Base-by-base conservation (phyloP, 2,329 filamentous ascomycete genomes). In the Drechslerella stenobrocha region DNA sequence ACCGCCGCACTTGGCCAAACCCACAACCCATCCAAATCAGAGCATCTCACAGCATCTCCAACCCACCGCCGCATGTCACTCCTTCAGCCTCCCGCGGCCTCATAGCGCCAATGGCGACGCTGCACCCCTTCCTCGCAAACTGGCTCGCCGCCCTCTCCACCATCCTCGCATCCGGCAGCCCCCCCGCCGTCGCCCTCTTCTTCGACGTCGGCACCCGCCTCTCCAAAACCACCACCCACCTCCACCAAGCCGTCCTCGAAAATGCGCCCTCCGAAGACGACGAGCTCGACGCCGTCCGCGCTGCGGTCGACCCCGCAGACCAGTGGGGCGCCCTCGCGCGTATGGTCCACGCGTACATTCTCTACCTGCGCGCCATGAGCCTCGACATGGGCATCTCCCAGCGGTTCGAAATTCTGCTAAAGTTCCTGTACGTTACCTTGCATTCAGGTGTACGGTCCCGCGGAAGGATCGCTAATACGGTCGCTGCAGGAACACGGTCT, bases 301-400 rank as follows among this genome's bases (percentile, higher is more conserved):
- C 51, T 18, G 24, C 42, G 0, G 15, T 67, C 30, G 63, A 67
- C 20, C 63, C 55, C n/a, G 45, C 52, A n/a, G 63, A 67, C 30
- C 63, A 67, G 52, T 67, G 63, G 63, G 45, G 55, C 30, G 48
- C 55, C 2, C 28, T 67, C 1, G 63, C 30, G 28, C 53, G 63
- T 35, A 67, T 67, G 63, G 63, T 67, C 15, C 32, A 67, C 35
- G 55, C 44, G 55, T 67, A 67, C 44, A 35, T 67, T n/a, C 48
- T 55, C 13, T 67, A 67, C 20, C n/a, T 67, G 3, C 63, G 63
- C n/a, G 26, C n/a, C 18, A 11, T 56, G 15, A 28, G 30, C 15
- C 44, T 7, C 9, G 55, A 56, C 20, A 51, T 52, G 11, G 63
- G 63, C 3, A 1, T 67, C 18, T 30, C 63, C 1, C 44, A 60